Percentiles rank a stretch among this genome's conserved stretches.
These are phyloP conservation scores for Penicillium frequentans DNA, from an alignment of 2,329 filamentous ascomycete genomes.

Conservation along the genomic window DNA sequence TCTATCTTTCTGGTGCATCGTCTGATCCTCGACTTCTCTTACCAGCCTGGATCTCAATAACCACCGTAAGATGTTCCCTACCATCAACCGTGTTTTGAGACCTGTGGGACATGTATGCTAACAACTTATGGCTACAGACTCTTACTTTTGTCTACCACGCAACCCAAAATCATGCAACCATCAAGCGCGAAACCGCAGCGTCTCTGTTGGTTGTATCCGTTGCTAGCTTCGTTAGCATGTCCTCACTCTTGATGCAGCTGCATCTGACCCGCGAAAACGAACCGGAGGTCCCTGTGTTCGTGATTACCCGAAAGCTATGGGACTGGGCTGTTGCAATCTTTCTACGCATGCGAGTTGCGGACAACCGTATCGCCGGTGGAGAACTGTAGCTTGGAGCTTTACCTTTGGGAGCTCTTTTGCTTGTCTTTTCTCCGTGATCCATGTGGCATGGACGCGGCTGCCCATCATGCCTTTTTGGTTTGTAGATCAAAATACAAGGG, in stretches of 20 bases:
- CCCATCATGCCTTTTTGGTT: background rate
- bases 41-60: conserved; percentile 76
- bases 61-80: conserved; percentile 55
- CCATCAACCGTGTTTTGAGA: background rate
- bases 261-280: conserved; percentile 64
- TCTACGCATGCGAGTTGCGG: conserved; percentile 35
- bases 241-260: conserved; percentile 65
- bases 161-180: conserved; percentile 75
- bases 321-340: conserved; percentile 37
- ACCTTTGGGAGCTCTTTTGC: background rate
- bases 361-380: conserved; percentile 25
- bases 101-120: background rate
- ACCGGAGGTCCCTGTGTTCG: conserved; percentile 59
- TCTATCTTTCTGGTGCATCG: conserved; percentile 69
- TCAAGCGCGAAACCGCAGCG: conserved; percentile 74
- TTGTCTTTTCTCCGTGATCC: background rate
- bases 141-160: conserved; percentile 74
- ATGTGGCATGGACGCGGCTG: background rate
- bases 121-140: conserved; percentile 49
- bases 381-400: conserved; percentile 21
- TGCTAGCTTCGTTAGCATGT: conserved; percentile 74
- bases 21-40: conserved; percentile 69
- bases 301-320: conserved; percentile 47
- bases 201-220: conserved; percentile 77
- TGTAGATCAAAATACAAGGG: background rate